Evolutionary conservation across 2,329 filamentous ascomycete species (phyloP), one percentile per base, ranked within the genome.

Genomic region (Paracamarosporium sp.): DNA sequence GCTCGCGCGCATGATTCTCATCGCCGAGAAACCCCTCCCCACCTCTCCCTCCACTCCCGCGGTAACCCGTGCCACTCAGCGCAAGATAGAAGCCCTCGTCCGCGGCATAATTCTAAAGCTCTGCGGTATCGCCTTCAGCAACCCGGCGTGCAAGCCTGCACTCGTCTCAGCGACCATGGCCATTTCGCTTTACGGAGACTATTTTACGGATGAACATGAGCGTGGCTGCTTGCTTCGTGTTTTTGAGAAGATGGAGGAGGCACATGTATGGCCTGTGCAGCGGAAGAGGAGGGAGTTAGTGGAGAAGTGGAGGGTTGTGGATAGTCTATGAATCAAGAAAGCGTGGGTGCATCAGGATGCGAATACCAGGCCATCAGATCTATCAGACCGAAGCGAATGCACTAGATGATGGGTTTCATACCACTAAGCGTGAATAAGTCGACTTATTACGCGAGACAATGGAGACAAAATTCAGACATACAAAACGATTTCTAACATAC

Each of bases 161-260:
- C 27, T 51, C 11, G 48, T 51, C n/a, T 24, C 20, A 20, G 48
- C 48, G 17, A 30, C 35, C 27, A 40, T 40, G 30, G 48, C 17
- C 12, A 51, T 51, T 22, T 30, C 33, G 24, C 48, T 24, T 3
- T 51, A 51, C 22, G 48, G 48, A 3, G 31, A 51, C 17, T 51
- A 24, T 17, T 51, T 51, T 17, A 51, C 48, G 17, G 48, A 51
- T 27, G 17, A 22, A 9, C 22, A 20, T 15, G 48, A 51, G 35
- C 30, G 20, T 7, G 27, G 22, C 22, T 28, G 27, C 15, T 51
- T 51, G 48, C 17, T 36, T 11, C 5, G 17, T 4, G 35, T 51
- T 3, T 24, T 51, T 25, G 35, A 36, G 33, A 51, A 20, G 17
- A 38, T 38, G 35, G 31, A 24, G 41, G 22, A 5, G 25, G 41